Conservation (phyloP, 495 filamentous ascomycete species). For the Aspergillus asperescens region DNA sequence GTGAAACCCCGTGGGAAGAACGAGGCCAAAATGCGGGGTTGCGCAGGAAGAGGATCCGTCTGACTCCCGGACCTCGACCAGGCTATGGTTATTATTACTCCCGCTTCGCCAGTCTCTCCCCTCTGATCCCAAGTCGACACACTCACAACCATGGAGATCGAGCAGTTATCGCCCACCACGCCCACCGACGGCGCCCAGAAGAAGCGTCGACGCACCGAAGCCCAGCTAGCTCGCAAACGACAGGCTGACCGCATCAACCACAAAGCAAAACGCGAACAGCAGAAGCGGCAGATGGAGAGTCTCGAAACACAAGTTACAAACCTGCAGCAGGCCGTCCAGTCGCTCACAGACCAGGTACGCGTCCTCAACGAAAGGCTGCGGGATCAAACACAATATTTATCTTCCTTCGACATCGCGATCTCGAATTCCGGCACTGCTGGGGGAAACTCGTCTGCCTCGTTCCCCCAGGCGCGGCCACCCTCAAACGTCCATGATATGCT, state of each 20-base stretch:
- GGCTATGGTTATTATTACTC: background rate
- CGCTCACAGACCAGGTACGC: conserved; percentile 11
- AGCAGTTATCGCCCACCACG: background rate
- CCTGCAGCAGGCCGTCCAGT: conserved; percentile 11
- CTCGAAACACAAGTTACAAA: conserved; percentile 9
- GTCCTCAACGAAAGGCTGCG: conserved; percentile 8
- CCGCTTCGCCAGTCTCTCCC: background rate
- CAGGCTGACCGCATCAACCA: conserved; percentile 15
- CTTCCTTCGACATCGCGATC: background rate
- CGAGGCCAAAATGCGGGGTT: too few species aligned
- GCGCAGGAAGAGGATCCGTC: too few species aligned
- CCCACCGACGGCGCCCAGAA: conserved; percentile 8
- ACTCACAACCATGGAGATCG: background rate
- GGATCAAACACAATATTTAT: conserved; percentile 2
- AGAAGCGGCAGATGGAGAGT: conserved; percentile 15
- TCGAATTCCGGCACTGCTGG: background rate
- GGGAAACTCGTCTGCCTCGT: background rate
- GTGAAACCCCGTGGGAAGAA: too few species aligned
- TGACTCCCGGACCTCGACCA: too few species aligned
- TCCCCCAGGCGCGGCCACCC: background rate
- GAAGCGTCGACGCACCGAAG: conserved; percentile 15
- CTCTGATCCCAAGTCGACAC: background rate
- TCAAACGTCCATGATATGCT: conserved; percentile 8
- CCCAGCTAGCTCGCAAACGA: conserved; percentile 12
- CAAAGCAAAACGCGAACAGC: conserved; percentile 15